Base-by-base conservation (phyloP, 2,329 filamentous ascomycete genomes). In the Aspergillus calidoustus region DNA sequence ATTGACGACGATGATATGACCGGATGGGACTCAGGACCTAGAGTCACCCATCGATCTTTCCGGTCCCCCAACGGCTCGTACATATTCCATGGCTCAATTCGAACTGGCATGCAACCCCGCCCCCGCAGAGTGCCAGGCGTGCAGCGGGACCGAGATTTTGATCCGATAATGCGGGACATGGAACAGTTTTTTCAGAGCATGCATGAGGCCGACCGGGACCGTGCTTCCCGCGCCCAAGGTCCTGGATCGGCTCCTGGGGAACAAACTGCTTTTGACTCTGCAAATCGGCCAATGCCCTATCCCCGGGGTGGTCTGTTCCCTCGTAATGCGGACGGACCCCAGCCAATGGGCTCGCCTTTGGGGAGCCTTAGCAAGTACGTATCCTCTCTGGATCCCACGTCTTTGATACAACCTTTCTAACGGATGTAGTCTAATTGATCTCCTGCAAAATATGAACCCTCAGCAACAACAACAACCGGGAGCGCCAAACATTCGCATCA, bases 291-390 rank as follows among this genome's bases (percentile, higher is more conserved):
- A 5, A 41, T 41, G 34, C 59, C 62, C 46, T 48, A 63, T 41
- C 53, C 66, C 6, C 56, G 65, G 25, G 68, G 61, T 38, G 79
- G 79, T 53, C 69, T 86, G 48, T 75, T 74, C 56, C 84, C 85
- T 38, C 81, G 84, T 64, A 80, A 86, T 69, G 77, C 81, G 28
- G 79, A 85, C 67, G 75, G 75, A 30, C 78, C 84, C 44, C 84
- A 84, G 65, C 77, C 80, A 17, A 78, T 74, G 58, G 70, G 75
- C n/a, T 76, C 78, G 58, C 81, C 81, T 8, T 73, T 82, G 23
- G 79, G 80, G 58, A 81, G 81, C 60, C 66, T 87, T 57, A 70
- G 77, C 65, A 80, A 81, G 81, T 84, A 79, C 67, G 82, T 74
- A 54, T 63, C n/a, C n/a, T 41, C 54, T 28, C 11, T 46, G 23